These are phyloP conservation scores for Kalaharituber pfeilii DNA, from an alignment of 2,329 filamentous ascomycete genomes.

Conservation along the genomic window DNA sequence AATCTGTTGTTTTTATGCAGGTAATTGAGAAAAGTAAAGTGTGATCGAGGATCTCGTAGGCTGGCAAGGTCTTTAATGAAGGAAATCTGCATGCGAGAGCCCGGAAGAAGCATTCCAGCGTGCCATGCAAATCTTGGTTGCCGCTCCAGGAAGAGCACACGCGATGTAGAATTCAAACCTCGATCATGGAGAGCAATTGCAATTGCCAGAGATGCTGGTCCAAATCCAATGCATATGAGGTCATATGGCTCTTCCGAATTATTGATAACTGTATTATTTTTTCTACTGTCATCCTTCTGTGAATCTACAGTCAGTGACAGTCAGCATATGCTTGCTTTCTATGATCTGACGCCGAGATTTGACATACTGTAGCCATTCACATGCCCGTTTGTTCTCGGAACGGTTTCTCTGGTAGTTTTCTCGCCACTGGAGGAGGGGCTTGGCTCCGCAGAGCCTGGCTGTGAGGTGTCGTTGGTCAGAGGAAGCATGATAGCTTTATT, in stretches of 20 bases:
- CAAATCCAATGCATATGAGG: slow-evolving; percentile 80
- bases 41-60: slow-evolving; percentile 66
- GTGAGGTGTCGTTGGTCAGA: background rate
- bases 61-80: slow-evolving; percentile 94
- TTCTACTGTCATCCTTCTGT: too few species aligned
- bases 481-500: too few species aligned
- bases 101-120: slow-evolving; percentile 82
- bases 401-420: too few species aligned
- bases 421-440: too few species aligned
- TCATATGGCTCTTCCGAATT: slow-evolving; percentile 49
- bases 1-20: slow-evolving; percentile 65
- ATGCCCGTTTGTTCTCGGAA: background rate
- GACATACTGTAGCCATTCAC: background rate
- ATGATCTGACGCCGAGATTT: background rate
- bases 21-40: slow-evolving; percentile 94
- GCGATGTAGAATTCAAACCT: slow-evolving; percentile 45
- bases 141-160: slow-evolving; percentile 74
- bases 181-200: slow-evolving; percentile 72
- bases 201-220: slow-evolving; percentile 75
- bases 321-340: too few species aligned
- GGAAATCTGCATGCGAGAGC: slow-evolving; percentile 92
- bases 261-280: background rate
- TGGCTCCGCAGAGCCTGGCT: background rate
- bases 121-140: slow-evolving; percentile 80
- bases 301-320: too few species aligned